Conservation (phyloP, 768 basidiomycete species). For the Kwoniella europaea region DNA sequence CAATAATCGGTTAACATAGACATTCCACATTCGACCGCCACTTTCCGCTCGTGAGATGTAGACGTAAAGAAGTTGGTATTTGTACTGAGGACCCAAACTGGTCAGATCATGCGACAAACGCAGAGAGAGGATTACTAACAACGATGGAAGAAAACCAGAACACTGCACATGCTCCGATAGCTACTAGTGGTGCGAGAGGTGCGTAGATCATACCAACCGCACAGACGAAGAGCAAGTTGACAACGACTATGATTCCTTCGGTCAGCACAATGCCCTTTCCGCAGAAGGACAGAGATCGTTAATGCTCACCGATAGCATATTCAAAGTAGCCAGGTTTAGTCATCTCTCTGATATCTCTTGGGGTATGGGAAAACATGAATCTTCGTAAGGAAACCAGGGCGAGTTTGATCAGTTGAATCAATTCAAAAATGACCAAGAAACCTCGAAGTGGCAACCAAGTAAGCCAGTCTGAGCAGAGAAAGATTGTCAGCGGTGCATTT, state of each 20-base stretch:
- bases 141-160: slow-evolving; percentile 68
- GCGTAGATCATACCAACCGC: slow-evolving; percentile 93
- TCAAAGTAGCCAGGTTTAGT: slow-evolving; percentile 53
- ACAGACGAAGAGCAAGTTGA: slow-evolving; percentile 74
- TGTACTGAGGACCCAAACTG: slow-evolving; percentile 63
- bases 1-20: slow-evolving; percentile 86
- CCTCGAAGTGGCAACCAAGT: slow-evolving; percentile 94
- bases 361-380: slow-evolving; percentile 58
- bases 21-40: slow-evolving; percentile 93
- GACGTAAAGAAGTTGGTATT: slow-evolving; percentile 93
- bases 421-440: slow-evolving; percentile 90
- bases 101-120: no score
- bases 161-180: slow-evolving; percentile 77
- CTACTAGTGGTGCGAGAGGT: slow-evolving; percentile 88
- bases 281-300: slow-evolving; percentile 48
- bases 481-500: no score
- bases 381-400: slow-evolving; percentile 59
- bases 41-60: slow-evolving; percentile 86
- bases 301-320: slow-evolving; percentile 31
- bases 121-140: slow-evolving; percentile 28
- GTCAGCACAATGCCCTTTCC: slow-evolving; percentile 62
- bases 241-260: slow-evolving; percentile 59
- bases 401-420: slow-evolving; percentile 93
- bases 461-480: slow-evolving; percentile 72
- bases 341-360: slow-evolving; percentile 58